These are phyloP conservation scores for Achaetomiella virescens DNA, from an alignment of 495 filamentous ascomycete genomes.

Conservation along the genomic window DNA sequence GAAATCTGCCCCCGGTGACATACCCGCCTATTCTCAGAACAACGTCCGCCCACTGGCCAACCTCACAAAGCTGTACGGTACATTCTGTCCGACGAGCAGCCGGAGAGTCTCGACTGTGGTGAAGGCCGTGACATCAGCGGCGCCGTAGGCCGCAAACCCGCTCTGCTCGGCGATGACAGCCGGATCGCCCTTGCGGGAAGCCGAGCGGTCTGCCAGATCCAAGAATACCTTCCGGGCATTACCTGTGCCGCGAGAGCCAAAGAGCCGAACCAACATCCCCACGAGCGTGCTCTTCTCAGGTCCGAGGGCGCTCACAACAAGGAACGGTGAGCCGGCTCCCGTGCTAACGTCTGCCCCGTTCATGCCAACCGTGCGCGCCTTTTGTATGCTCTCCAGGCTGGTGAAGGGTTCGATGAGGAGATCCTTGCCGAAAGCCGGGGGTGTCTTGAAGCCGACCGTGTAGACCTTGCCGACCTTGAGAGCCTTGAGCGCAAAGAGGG, in stretches of 20 bases:
- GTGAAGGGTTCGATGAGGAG: slow-evolving; percentile 63
- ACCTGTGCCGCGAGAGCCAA: slow-evolving; percentile 43
- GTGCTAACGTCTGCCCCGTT: slow-evolving; percentile 23
- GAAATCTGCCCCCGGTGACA: not conserved
- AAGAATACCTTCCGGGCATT: slow-evolving; percentile 70
- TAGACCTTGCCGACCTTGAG: slow-evolving; percentile 74
- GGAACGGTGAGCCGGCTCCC: slow-evolving; percentile 58
- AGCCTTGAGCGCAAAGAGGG: slow-evolving; percentile 68
- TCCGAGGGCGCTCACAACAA: slow-evolving; percentile 70
- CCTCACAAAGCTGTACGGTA: slow-evolving; percentile 78
- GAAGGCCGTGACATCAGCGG: slow-evolving; percentile 72
- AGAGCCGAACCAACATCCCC: slow-evolving; percentile 70
- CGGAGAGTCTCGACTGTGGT: slow-evolving; percentile 75
- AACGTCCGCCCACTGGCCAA: slow-evolving; percentile 66
- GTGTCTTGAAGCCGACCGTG: slow-evolving; percentile 73
- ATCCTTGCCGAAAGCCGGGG: slow-evolving; percentile 54
- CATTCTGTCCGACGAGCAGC: slow-evolving; percentile 74
- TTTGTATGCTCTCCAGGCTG: slow-evolving; percentile 69
- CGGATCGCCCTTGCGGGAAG: slow-evolving; percentile 58
- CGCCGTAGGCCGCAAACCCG: slow-evolving; percentile 74
- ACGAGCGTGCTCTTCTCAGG: slow-evolving; percentile 73
- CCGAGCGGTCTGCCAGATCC: slow-evolving; percentile 63
- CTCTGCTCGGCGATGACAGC: slow-evolving; percentile 58
- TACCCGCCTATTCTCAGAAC: slow-evolving; percentile 39
- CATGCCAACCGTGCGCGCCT: slow-evolving; percentile 43